Conservation (phyloP, 2,329 filamentous ascomycete species). For the Nigrospora oryzae region DNA sequence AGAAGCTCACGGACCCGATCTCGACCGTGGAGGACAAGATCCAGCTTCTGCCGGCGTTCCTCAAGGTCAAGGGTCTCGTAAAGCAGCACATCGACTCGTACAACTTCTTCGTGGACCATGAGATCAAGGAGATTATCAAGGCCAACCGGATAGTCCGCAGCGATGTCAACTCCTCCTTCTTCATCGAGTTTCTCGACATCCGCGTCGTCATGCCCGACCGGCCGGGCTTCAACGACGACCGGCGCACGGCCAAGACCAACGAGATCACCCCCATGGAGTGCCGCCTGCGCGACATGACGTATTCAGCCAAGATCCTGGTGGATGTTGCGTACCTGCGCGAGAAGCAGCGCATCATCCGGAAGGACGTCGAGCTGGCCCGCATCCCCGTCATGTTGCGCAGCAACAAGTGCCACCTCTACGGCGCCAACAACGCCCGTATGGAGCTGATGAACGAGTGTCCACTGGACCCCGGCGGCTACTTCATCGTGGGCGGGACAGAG, state of each 20-base stretch:
- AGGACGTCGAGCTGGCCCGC: conserved; percentile 74
- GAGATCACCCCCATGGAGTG: conserved; percentile 94
- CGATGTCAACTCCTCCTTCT: conserved; percentile 88
- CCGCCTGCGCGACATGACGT: conserved; percentile 93
- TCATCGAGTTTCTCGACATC: conserved; percentile 88
- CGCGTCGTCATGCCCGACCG: conserved; percentile 76
- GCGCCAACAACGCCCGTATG: conserved; percentile 82
- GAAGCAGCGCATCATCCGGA: conserved; percentile 63
- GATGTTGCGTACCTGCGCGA: conserved; percentile 87
- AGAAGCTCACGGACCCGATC: conserved; percentile 57
- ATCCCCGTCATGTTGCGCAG: conserved; percentile 97
- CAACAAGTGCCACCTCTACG: conserved; percentile 79
- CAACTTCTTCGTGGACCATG: conserved; percentile 95
- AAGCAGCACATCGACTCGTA: conserved; percentile 99
- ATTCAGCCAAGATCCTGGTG: conserved; percentile 87
- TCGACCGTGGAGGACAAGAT: conserved; percentile 78
- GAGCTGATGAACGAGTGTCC: conserved; percentile 90
- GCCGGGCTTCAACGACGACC: conserved; percentile 63
- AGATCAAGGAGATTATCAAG: conserved; percentile 93
- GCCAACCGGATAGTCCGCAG: conserved; percentile 84
- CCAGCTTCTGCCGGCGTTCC: conserved; percentile 92
- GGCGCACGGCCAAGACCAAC: conserved; percentile 42
- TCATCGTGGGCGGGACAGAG: conserved; percentile 94
- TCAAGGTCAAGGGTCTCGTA: conserved; percentile 93
- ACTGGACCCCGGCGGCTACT: conserved; percentile 93